A percentile compares a stretch with the other conserved stretches of the same genome.
Conservation (phyloP, 345 rosid species). For the Gynandropsis gynandra region DNA sequence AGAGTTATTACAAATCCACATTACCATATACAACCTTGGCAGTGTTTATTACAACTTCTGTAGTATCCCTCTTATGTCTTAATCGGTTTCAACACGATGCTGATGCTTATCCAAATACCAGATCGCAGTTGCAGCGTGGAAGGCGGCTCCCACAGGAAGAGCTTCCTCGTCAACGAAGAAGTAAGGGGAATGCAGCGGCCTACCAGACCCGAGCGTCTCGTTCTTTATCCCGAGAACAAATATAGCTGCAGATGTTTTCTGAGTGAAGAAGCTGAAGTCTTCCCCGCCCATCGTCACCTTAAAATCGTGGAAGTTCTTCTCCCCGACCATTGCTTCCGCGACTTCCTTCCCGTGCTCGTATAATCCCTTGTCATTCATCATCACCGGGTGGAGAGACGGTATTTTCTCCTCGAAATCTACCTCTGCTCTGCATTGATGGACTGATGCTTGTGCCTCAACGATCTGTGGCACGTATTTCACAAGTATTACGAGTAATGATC, state of each 20-base stretch:
- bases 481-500: not conserved
- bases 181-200: conserved; percentile 50
- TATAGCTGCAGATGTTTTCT: conserved; percentile 47
- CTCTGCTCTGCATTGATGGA: conserved; percentile 45
- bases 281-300: conserved; percentile 60
- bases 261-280: conserved; percentile 63
- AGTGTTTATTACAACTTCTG: too few relatives aligned
- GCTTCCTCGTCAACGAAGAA: conserved; percentile 36
- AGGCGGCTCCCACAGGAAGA: conserved; percentile 45
- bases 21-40: too few relatives aligned
- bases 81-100: conserved; percentile 12
- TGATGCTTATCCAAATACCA: conserved; percentile 35
- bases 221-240: conserved; percentile 48
- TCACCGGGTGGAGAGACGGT: conserved; percentile 45
- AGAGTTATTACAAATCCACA: too few relatives aligned
- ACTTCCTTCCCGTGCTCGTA: conserved; percentile 49
- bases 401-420: conserved; percentile 46
- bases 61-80: not conserved
- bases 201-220: conserved; percentile 43
- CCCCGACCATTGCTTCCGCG: conserved; percentile 46
- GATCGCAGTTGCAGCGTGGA: conserved; percentile 40
- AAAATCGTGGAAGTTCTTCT: conserved; percentile 40
- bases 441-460: conserved; percentile 52
- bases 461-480: conserved; percentile 27
- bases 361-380: conserved; percentile 42